These are phyloP conservation scores for Blastobotrys parvus DNA, from an alignment of 805 yeast genomes.

Conservation along the genomic window DNA sequence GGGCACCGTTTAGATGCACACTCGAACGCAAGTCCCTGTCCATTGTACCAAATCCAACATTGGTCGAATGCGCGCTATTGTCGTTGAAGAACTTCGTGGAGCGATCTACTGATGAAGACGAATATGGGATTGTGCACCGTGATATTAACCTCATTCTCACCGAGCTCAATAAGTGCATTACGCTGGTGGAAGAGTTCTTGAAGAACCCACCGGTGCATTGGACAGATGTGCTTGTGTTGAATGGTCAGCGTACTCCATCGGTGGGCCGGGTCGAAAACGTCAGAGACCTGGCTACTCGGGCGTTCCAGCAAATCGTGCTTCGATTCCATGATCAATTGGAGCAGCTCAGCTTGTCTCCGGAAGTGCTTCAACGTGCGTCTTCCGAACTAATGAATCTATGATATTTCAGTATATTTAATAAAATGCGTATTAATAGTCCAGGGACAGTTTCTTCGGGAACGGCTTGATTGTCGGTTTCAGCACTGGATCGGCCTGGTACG, in stretches of 20 bases:
- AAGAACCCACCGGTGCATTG: constrained; percentile 26
- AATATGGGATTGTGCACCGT: constrained; percentile 33
- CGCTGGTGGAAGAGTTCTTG: constrained; percentile 18
- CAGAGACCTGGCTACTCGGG: background rate
- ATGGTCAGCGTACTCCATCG: background rate
- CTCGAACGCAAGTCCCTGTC: constrained; percentile 20
- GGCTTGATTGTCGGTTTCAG: constrained; percentile 60
- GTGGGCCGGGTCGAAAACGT: background rate
- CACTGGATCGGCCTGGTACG: constrained; percentile 67
- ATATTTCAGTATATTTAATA: background rate
- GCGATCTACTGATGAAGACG: constrained; percentile 30
- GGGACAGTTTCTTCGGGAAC: constrained; percentile 29
- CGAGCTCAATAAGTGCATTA: constrained; percentile 19
- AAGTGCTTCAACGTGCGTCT: background rate
- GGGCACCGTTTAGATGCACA: constrained; percentile 29
- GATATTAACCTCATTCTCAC: constrained; percentile 29
- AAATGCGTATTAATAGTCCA: constrained; percentile 8
- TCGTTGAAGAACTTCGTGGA: constrained; percentile 26
- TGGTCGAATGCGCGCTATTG: constrained; percentile 24
- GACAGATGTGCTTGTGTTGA: constrained; percentile 20
- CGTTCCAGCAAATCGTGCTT: background rate
- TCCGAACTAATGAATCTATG: too few relatives aligned
- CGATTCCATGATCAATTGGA: background rate
- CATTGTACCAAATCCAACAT: constrained; percentile 21
- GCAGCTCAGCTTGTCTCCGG: background rate